phyloP scores from a whole-genome alignment of 2,329 filamentous ascomycete genomes.

The Ceratocystis papillata region DNA sequence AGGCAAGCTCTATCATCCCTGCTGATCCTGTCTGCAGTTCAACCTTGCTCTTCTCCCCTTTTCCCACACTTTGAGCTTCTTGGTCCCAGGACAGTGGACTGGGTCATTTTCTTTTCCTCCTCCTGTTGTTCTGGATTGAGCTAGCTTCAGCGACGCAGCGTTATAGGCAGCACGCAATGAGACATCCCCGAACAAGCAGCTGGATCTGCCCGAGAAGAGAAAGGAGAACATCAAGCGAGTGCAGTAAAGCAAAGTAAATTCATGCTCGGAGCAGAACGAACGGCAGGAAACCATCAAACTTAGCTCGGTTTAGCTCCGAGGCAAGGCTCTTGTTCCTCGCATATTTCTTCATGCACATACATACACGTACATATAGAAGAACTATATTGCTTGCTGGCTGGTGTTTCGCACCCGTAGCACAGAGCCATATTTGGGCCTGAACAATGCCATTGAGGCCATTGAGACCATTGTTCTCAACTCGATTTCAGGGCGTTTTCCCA shows the following conservation, averaged over 20 bases:
- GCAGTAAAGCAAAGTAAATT: background rate
- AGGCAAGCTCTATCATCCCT: background rate
- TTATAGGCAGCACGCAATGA: background rate
- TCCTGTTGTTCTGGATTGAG: background rate
- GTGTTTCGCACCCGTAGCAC: background rate
- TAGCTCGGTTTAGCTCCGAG: too few species aligned
- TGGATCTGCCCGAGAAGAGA: background rate
- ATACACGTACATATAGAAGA: background rate
- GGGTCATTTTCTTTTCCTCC: conserved; percentile 2
- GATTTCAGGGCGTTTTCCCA: background rate
- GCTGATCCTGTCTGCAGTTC: background rate
- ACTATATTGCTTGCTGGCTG: background rate
- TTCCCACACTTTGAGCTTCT: background rate
- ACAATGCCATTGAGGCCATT: background rate
- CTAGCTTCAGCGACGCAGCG: background rate
- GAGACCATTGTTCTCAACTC: background rate
- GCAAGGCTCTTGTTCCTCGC: background rate
- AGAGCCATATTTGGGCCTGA: background rate
- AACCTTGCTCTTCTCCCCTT: conserved; percentile 10
- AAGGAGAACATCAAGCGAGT: background rate
- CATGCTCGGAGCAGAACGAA: background rate
- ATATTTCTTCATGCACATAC: background rate
- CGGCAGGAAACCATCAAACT: background rate
- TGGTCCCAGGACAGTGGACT: conserved; percentile 8
- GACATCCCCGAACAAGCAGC: background rate